A percentile compares a stretch with the other conserved stretches of the same genome.
Evolutionary conservation across 192 early-diverging fungal species (phyloP).

Genomic region (Obelidium mucronatum): DNA sequence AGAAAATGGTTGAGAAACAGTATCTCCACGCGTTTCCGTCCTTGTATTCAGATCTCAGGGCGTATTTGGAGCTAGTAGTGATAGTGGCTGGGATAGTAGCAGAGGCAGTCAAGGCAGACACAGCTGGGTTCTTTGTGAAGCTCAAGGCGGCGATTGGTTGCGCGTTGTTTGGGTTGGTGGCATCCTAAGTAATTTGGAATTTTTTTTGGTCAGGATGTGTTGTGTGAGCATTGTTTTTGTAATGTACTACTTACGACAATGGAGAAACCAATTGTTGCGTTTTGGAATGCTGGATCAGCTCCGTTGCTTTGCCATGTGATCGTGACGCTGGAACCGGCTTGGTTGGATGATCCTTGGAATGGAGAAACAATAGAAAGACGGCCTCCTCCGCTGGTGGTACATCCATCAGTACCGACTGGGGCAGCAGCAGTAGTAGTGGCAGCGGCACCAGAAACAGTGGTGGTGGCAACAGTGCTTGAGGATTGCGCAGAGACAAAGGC

Average conservation of each 20-base stretch:
- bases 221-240: background rate
- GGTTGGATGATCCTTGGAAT: background rate
- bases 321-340: background rate
- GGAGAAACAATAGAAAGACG: background rate
- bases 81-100: background rate
- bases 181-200: constrained; percentile 1
- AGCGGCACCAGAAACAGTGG: background rate
- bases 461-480: background rate
- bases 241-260: constrained; percentile 9
- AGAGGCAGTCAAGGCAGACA: background rate
- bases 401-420: background rate
- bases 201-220: background rate
- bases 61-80: background rate
- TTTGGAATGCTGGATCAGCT: constrained; percentile 9
- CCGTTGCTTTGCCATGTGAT: constrained; percentile 11
- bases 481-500: background rate
- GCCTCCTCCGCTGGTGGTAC: constrained; percentile 10
- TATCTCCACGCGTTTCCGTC: constrained; percentile 7
- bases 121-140: background rate
- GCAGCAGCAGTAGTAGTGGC: constrained; percentile 15
- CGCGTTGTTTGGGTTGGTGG: constrained; percentile 18
- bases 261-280: background rate
- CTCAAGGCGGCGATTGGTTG: background rate
- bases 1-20: background rate
- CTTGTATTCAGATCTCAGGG: background rate